phyloP scores from a whole-genome alignment of 2,329 filamentous ascomycete genomes.

The Malbranchea cinnamomea region DNA sequence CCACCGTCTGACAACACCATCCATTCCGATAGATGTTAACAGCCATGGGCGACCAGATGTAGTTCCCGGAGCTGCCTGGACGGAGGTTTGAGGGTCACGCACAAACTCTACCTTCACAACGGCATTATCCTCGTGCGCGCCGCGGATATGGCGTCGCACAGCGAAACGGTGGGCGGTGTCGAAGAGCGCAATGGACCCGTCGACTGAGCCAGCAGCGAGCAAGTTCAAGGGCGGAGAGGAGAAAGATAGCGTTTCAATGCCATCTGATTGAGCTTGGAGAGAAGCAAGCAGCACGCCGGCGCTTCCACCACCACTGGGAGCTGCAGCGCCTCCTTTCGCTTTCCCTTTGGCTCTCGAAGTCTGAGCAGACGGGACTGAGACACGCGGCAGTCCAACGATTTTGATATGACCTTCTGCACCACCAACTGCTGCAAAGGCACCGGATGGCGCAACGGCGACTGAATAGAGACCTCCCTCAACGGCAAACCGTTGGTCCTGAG shows the following conservation, averaged over 20 bases:
- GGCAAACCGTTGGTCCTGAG: slow-evolving; percentile 73
- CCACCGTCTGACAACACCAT: slow-evolving; percentile 82
- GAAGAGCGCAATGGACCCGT: slow-evolving; percentile 64
- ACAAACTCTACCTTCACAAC: slow-evolving; percentile 92
- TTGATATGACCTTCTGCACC: slow-evolving; percentile 78
- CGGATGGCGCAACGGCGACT: slow-evolving; percentile 66
- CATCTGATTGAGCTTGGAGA: slow-evolving; percentile 61
- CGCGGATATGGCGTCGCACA: slow-evolving; percentile 64
- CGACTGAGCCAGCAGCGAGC: slow-evolving; percentile 48
- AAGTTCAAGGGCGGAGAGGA: slow-evolving; percentile 45
- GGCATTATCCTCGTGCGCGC: slow-evolving; percentile 73
- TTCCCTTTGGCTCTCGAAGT: slow-evolving; percentile 38
- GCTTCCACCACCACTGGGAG: slow-evolving; percentile 39
- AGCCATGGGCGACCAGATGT: slow-evolving; percentile 41
- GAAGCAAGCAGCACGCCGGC: slow-evolving; percentile 65
- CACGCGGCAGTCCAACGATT: slow-evolving; percentile 66
- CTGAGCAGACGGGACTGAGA: slow-evolving; percentile 28
- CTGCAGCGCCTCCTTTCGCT: slow-evolving; percentile 26
- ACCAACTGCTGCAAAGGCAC: slow-evolving; percentile 68
- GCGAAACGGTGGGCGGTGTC: slow-evolving; percentile 78
- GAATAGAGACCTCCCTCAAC: slow-evolving; percentile 87
- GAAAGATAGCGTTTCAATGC: slow-evolving; percentile 62
- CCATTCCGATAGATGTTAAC: slow-evolving; percentile 78
- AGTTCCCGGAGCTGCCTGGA: slow-evolving; percentile 15
- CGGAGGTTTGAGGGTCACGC: slow-evolving; percentile 26